Evolutionary conservation across 176 grass and related monocot genomes (phyloP), one percentile per base, ranked within the genome.

Genomic region (Oryza longistaminata): DNA sequence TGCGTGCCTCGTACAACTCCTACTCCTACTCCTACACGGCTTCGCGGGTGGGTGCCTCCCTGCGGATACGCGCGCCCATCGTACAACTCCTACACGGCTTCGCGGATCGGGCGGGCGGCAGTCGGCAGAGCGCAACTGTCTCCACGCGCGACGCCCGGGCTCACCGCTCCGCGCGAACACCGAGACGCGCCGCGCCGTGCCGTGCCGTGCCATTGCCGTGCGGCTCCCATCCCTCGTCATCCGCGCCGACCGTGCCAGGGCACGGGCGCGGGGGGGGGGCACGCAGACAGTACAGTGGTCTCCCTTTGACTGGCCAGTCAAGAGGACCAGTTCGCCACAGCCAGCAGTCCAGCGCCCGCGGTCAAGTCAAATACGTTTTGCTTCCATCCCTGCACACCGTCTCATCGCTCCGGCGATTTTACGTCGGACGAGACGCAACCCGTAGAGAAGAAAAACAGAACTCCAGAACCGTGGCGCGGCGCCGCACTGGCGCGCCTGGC

Each of bases 221-320:
- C 35, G 27, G 77, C 77, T 66, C 17, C 52, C 16, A 6, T 40
- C 88, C 88, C 83, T 90, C 88, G 83, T 78, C 35, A n/a, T 82
- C 49, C 73, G 45, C 67, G 83, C 83, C 78, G 66, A 45, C 52
- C 35, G 69, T 12, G 85, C 65, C 86, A 83, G 35, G 14, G 73
- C 31, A 31, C 39, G 71, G 29, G 29, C 29, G 3, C 29, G 29
- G 29, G 71, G 52, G 34, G 52, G 55, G 55, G 71, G 65, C 83
- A 70, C 82, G 58, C 74, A 65, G 73, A 65, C 68, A 49, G 11
- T 21, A 60, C 25, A 55, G 48, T 66, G 13, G 22, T 1, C 49
- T 43, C 72, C 72, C 72, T 77, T 86, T 90, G 88, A 86, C 88
- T 45, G 53, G 42, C 31, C 8, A 71, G 49, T n/a, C 70, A 88